phyloP scores from a whole-genome alignment of 345 rosid genomes.

The Boechera stricta region DNA sequence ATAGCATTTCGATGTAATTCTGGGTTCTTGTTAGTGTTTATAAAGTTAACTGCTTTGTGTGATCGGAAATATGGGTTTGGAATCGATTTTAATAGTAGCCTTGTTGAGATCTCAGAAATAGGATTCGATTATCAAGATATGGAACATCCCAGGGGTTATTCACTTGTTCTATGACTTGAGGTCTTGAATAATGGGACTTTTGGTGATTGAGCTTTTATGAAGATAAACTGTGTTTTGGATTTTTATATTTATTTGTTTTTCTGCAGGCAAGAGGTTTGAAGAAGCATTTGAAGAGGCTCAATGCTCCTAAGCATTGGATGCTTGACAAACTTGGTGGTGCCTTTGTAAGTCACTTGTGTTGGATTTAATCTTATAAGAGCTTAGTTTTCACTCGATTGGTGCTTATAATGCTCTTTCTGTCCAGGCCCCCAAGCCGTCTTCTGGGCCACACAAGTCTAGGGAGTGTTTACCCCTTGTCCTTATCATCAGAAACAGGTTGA shows the following conservation, averaged over 20 bases:
- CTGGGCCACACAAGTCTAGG: conserved; percentile 82
- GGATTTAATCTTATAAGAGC: background rate
- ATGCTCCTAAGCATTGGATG: conserved; percentile 88
- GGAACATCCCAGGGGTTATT: background rate
- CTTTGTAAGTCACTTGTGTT: conserved; percentile 54
- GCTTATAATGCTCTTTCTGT: background rate
- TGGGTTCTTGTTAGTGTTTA: background rate
- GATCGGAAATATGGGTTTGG: background rate
- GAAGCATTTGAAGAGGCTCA: conserved; percentile 83
- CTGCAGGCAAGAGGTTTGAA: conserved; percentile 81
- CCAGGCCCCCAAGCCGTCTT: conserved; percentile 74
- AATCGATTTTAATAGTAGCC: background rate
- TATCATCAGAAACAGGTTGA: conserved; percentile 66
- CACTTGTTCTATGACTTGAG: background rate
- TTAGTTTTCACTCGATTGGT: background rate
- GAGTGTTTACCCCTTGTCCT: conserved; percentile 69
- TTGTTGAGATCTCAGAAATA: conserved; percentile 2
- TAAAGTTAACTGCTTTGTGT: background rate
- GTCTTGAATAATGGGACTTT: background rate
- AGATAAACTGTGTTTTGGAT: background rate
- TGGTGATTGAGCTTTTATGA: background rate
- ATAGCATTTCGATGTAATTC: background rate
- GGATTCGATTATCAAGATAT: background rate
- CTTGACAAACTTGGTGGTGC: conserved; percentile 79
- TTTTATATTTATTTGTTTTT: background rate